These are phyloP conservation scores for Heliosperma pusillum DNA, from an alignment of 148 eudicot species.

Conservation along the genomic window DNA sequence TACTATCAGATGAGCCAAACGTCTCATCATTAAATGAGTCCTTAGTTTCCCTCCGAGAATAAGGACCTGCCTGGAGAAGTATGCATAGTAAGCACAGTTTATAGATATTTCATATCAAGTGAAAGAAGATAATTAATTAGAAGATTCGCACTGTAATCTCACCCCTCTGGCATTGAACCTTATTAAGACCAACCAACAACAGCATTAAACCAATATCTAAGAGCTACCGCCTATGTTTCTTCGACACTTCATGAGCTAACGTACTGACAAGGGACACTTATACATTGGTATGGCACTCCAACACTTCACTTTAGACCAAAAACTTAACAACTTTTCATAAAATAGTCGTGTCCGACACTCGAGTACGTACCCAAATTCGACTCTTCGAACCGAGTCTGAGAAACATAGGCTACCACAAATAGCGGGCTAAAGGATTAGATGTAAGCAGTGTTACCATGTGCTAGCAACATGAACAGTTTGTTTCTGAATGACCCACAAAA, in stretches of 20 bases:
- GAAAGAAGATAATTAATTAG: background rate
- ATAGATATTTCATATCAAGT: background rate
- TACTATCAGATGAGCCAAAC: slow-evolving; percentile 74
- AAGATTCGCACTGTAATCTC: background rate
- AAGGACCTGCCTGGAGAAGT: slow-evolving; percentile 67
- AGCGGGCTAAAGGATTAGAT: background rate
- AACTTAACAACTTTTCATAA: background rate
- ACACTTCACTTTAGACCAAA: background rate
- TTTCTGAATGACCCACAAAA: background rate
- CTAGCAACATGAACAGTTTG: background rate
- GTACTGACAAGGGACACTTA: background rate
- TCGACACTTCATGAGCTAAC: background rate
- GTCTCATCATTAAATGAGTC: slow-evolving; percentile 91
- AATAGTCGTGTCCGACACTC: background rate
- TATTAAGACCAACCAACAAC: background rate
- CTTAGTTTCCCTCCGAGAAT: slow-evolving; percentile 55
- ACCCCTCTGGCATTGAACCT: slow-evolving; percentile 1
- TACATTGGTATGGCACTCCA: background rate
- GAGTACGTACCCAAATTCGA: background rate
- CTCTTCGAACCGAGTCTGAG: background rate
- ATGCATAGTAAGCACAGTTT: background rate
- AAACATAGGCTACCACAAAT: background rate
- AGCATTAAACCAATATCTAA: background rate
- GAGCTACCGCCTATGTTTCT: background rate
- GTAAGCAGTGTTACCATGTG: background rate